Conservation (phyloP, 192 early-diverging fungal genomes). For the Allomyces macrogynus region DNA sequence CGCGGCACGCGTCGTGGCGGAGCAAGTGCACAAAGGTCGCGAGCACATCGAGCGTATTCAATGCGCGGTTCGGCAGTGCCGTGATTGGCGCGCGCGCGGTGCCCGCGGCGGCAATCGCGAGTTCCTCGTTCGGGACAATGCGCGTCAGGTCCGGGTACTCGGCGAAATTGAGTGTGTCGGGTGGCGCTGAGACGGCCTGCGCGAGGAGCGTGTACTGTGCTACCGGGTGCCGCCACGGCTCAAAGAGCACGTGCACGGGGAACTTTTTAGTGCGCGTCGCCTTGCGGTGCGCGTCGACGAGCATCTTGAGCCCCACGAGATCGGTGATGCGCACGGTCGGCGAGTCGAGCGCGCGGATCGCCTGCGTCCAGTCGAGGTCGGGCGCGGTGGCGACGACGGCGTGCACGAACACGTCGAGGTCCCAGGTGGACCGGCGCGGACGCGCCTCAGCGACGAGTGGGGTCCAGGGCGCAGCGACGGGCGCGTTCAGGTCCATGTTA, state of each 20-base stretch:
- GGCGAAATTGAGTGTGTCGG: constrained; percentile 5
- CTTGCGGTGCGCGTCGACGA: constrained; percentile 35
- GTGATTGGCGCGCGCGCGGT: constrained; percentile 19
- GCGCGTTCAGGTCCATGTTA: constrained; percentile 25
- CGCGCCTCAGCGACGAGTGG: constrained; percentile 2
- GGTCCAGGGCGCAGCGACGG: constrained; percentile 36
- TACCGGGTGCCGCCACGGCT: background rate
- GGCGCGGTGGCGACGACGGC: constrained; percentile 16
- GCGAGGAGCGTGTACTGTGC: constrained; percentile 1
- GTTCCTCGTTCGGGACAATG: constrained; percentile 34
- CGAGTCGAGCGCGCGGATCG: constrained; percentile 40
- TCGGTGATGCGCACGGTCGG: constrained; percentile 34
- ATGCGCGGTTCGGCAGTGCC: constrained; percentile 25
- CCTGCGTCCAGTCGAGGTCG: constrained; percentile 36
- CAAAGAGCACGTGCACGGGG: background rate
- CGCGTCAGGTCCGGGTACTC: constrained; percentile 4
- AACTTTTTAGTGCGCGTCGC: constrained; percentile 16
- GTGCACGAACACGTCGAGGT: constrained; percentile 3
- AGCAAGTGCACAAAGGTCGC: constrained; percentile 37
- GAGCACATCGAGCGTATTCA: constrained; percentile 54
- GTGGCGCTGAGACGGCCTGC: background rate
- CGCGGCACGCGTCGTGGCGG: constrained; percentile 25
- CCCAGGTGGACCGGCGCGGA: constrained; percentile 24
- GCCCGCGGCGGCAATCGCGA: constrained; percentile 18
- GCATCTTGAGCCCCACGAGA: constrained; percentile 31